Base-by-base conservation (phyloP, 2,329 filamentous ascomycete species). In the Diaporthe australafricana region DNA sequence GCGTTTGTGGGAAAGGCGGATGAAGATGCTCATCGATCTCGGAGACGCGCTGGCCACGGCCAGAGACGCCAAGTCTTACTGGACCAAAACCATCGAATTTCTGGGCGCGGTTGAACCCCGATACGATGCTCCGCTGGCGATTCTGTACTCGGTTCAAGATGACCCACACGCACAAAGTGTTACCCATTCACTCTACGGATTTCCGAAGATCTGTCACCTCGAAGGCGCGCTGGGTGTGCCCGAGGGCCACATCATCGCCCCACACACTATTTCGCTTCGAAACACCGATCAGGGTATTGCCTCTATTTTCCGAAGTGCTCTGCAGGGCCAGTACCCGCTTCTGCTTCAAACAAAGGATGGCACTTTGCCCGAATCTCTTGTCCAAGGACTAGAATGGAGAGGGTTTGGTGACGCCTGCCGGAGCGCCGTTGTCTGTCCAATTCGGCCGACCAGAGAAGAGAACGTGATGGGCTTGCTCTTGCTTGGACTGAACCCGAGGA, bases 341-440 rank as follows among this genome's bases (percentile, higher is more conserved):
- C 73, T 86, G 2, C 76, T 87, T 4, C 82, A 83, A 65, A 83
- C 78, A 2, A 81, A 78, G 22, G 83, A 87, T 71, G 87, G 86
- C 8, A 90, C 88, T 45, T 80, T 94, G 9, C 89, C 92, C 2
- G 76, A 84, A 27, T 79, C 83, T 27, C 81, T 94, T 66, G 83
- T 93, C 53, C 83, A 89, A 27, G 90, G 88, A 1, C 81, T 94
- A 16, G 81, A 81, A 55, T 90, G 88, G 85, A 85, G 90, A 74
- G 91, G 91, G 1, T 93, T 93, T 76, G 87, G 88, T 16, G 89
- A 93, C 75, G 82, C 88, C 6, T 92, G 90, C 70, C 85, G 87
- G n/a, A 85, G 90, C 11, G 90, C 91, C 22, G 89, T 94, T 4
- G 87, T 94, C 20, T 90, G 90, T 74, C 92, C 93, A 0, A 91